Conservation (phyloP, 2,329 filamentous ascomycete genomes). For the Venturia oleaginea region DNA sequence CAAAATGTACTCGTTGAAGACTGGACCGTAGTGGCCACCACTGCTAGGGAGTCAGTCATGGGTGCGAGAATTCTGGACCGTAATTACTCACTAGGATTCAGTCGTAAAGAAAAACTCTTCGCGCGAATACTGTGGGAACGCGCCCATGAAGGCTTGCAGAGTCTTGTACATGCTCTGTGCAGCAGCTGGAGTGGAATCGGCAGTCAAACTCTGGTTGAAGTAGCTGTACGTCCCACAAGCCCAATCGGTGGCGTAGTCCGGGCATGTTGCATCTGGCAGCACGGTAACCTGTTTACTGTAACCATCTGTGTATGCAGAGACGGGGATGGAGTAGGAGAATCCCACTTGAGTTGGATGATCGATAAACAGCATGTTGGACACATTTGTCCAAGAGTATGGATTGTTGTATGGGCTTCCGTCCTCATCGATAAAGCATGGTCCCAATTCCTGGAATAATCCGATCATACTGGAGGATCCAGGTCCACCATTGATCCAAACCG, state of each 20-base stretch:
- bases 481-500: constrained; percentile 52
- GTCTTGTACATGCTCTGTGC: constrained; percentile 54
- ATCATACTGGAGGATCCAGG: constrained; percentile 51
- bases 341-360: constrained; percentile 56
- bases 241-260: constrained; percentile 35
- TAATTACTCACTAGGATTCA: constrained; percentile 27
- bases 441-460: constrained; percentile 43
- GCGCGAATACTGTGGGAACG: constrained; percentile 40
- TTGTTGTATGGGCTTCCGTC: constrained; percentile 45
- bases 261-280: constrained; percentile 39
- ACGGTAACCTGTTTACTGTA: constrained; percentile 30
- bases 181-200: constrained; percentile 43
- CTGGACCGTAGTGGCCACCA: constrained; percentile 49
- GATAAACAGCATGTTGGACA: constrained; percentile 46
- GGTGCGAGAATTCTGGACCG: constrained; percentile 26
- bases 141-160: constrained; percentile 54
- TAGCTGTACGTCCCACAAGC: constrained; percentile 49
- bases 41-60: constrained; percentile 23
- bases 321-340: constrained; percentile 44
- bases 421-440: constrained; percentile 43
- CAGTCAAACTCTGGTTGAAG: constrained; percentile 41
- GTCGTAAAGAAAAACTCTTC: constrained; percentile 47
- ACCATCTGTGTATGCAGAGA: constrained; percentile 32
- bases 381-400: constrained; percentile 54
- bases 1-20: constrained; percentile 43